Base-by-base conservation (phyloP, 495 filamentous ascomycete species). In the Gamarada debralockiae region DNA sequence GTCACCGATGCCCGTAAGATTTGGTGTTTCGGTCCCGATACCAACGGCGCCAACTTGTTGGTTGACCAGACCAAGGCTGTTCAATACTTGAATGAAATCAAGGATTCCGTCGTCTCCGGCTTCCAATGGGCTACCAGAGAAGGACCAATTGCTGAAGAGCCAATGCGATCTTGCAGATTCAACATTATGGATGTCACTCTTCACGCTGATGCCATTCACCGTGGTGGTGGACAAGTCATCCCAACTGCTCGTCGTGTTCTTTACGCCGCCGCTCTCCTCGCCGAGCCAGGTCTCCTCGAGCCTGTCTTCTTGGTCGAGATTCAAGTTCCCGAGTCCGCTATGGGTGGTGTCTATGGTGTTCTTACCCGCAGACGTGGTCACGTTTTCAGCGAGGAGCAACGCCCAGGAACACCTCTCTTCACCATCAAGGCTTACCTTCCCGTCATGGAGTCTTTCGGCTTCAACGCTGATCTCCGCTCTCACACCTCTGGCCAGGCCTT, bases 1-100 rank as follows among this genome's bases (percentile, higher is more conserved):
- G 93, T 99, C 66, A 99, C 93, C 61, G 93, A 99, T 76, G 93
- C 93, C 71, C 90, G 93, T 77, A 99, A 99, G 88, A 99, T 99
- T 72, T 99, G 93, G 93, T 92, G 89, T 71, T 99, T 99, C 80
- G 93, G 93, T 74, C 93, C 93, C 61, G 95, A 99, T 73, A 95
- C 91, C 67, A 90, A 76, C 67, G 93, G 93, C 73, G 89, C 93
- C 83, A 99, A 99, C 79, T 75, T 99, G 83, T 78, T 99, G 56
- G 86, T 99, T 65, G 93, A 99, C 74, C 93, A 97, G 84, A 96
- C 92, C 78, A 98, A 98, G 88, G 93, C 93, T 63, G 93, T 99
- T 54, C 93, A 99, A 79, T 99, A 97, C 84, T 80, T 99, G 53
- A 92, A 92, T 80, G 93, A 99, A 87, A 99, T 99, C 83, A 99